A percentile compares a stretch with the other conserved stretches of the same genome.
These are phyloP conservation scores for Hydnomerulius pinastri DNA, from an alignment of 768 basidiomycete species.

Conservation along the genomic window DNA sequence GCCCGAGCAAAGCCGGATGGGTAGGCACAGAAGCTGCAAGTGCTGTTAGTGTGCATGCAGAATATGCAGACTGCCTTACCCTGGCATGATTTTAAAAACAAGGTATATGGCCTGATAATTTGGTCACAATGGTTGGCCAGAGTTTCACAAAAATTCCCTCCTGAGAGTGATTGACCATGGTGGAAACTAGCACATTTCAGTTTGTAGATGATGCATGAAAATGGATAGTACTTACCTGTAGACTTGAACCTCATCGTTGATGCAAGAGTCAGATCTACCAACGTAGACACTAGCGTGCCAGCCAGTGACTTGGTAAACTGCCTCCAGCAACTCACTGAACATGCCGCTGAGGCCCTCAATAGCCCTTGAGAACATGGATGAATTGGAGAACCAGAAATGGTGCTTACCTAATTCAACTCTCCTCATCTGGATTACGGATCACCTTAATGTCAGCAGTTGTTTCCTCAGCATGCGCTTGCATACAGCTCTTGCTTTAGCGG, in stretches of 20 bases:
- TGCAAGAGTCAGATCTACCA: neutral
- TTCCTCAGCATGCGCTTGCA: no score
- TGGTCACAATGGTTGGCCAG: neutral
- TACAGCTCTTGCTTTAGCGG: no score
- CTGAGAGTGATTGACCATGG: neutral
- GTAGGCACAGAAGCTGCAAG: no score
- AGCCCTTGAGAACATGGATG: neutral
- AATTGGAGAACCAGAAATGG: no score
- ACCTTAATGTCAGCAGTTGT: no score
- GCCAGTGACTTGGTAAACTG: neutral
- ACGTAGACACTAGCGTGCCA: neutral
- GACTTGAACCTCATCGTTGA: neutral
- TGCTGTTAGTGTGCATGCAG: no score
- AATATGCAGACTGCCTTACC: no score
- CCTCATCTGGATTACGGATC: no score
- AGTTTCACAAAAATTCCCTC: neutral
- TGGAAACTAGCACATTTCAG: neutral
- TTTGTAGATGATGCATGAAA: no score
- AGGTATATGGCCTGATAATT: neutral
- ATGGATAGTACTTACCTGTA: neutral
- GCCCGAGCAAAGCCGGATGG: no score
- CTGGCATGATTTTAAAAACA: neutral
- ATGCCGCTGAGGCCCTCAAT: constrained; percentile 18
- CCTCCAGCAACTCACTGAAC: neutral
- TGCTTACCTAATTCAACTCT: no score